Percentiles rank a stretch among this genome's conserved stretches.
Conservation (phyloP, 2,329 filamentous ascomycete species). For the Fusarium torulosum region DNA sequence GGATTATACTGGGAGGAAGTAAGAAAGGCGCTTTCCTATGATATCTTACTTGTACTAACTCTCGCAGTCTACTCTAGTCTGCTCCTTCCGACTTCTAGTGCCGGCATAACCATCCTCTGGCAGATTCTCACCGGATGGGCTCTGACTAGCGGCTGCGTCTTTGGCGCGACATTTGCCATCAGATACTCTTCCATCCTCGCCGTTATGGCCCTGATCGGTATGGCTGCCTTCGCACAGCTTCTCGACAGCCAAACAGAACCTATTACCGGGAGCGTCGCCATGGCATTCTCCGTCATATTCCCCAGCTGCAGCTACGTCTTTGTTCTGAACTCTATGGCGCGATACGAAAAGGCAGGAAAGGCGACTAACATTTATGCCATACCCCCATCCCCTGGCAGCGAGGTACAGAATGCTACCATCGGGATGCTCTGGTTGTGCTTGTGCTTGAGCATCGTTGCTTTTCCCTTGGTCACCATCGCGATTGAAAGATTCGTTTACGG, state of each 20-base stretch:
- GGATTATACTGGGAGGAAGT: not conserved
- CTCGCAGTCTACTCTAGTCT: slow-evolving; percentile 54
- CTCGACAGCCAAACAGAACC: not conserved
- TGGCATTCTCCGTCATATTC: not conserved
- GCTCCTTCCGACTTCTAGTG: slow-evolving; percentile 48
- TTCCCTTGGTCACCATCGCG: not conserved
- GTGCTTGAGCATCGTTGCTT: not conserved
- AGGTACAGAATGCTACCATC: not conserved
- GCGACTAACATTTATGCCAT: not conserved
- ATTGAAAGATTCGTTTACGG: not conserved
- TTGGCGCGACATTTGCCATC: slow-evolving; percentile 58
- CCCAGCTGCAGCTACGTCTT: not conserved
- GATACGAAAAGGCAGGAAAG: not conserved
- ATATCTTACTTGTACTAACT: slow-evolving; percentile 56
- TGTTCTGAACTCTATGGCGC: not conserved
- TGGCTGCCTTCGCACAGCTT: not conserved
- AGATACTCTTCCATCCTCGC: slow-evolving; percentile 10
- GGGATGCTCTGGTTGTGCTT: not conserved
- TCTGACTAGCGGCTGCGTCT: slow-evolving; percentile 76
- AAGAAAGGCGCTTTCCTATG: slow-evolving; percentile 13
- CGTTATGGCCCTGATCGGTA: not conserved
- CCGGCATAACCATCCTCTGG: slow-evolving; percentile 54
- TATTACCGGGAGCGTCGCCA: not conserved
- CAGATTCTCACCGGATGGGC: slow-evolving; percentile 62
- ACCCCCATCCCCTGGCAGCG: not conserved